Percentiles rank a stretch among this genome's conserved stretches.
phyloP scores from a whole-genome alignment of 371 early-diverging fungal species.

The Mucor piriformis region DNA sequence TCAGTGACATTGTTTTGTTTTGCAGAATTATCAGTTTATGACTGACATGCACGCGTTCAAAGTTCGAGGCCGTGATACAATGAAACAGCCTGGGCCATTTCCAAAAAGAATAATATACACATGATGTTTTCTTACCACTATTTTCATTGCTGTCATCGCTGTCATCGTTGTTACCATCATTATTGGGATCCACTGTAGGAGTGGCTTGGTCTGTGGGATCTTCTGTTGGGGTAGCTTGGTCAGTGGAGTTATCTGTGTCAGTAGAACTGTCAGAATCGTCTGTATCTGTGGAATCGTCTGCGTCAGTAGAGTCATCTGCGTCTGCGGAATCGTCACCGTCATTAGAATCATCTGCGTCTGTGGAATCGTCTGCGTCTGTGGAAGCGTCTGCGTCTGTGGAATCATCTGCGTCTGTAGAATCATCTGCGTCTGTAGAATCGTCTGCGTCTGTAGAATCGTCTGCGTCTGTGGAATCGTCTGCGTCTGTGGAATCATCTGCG shows the following conservation, averaged over 20 bases:
- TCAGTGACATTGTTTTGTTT: not conserved
- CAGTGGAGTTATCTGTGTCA: not conserved
- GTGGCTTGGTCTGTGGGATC: not conserved
- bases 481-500: not conserved
- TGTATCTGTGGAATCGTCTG: not conserved
- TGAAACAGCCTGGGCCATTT: not conserved
- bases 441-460: too few species aligned
- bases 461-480: not conserved
- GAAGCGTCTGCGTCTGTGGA: too few species aligned
- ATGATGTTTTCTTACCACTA: not conserved
- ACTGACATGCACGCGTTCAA: not conserved
- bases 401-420: not conserved
- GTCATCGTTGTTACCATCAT: not conserved
- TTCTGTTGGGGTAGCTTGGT: not conserved
- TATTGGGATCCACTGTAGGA: not conserved
- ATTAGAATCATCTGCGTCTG: not conserved
- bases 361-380: too few species aligned
- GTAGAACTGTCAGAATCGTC: not conserved
- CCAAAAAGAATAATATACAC: not conserved
- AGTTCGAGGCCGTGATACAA: not conserved
- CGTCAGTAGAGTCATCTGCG: too few species aligned
- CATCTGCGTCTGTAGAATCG: not conserved
- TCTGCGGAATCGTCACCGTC: not conserved
- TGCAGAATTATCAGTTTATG: not conserved
- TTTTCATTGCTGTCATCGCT: not conserved